Conservation (phyloP, 352 stramenopile species). For the Pythium rhizo-oryzae region DNA sequence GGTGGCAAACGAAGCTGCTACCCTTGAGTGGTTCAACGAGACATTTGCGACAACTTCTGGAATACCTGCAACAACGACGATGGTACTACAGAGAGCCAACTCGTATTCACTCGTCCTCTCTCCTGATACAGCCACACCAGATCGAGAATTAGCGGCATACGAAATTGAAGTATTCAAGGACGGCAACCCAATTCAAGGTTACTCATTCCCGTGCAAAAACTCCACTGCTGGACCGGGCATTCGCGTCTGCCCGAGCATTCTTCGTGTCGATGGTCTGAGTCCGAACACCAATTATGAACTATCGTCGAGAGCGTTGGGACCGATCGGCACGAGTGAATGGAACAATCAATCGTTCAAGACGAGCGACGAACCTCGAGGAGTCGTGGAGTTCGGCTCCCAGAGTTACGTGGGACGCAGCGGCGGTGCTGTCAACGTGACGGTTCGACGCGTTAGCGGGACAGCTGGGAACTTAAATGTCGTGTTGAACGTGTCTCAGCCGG, state of each 20-base stretch:
- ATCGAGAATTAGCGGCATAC: conserved; percentile 47
- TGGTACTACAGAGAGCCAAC: conserved; percentile 36
- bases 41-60: conserved; percentile 40
- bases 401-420: conserved; percentile 31
- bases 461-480: conserved; percentile 33
- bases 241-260: conserved; percentile 13
- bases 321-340: conserved; percentile 30
- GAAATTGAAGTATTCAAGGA: conserved; percentile 23
- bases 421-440: conserved; percentile 23
- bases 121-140: conserved; percentile 16
- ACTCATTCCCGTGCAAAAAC: conserved; percentile 16
- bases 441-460: conserved; percentile 41
- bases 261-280: conserved; percentile 25
- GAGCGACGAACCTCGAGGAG: conserved; percentile 26
- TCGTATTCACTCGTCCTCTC: conserved; percentile 44
- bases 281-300: conserved; percentile 36
- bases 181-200: neutral
- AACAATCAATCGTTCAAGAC: conserved; percentile 12
- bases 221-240: conserved; percentile 6
- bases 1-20: conserved; percentile 33
- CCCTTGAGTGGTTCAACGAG: conserved; percentile 24
- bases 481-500: conserved; percentile 38
- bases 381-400: conserved; percentile 26
- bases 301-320: conserved; percentile 32
- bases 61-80: conserved; percentile 27